Evolutionary conservation across 345 rosid species (phyloP).

Genomic region (Triadica sebifera): DNA sequence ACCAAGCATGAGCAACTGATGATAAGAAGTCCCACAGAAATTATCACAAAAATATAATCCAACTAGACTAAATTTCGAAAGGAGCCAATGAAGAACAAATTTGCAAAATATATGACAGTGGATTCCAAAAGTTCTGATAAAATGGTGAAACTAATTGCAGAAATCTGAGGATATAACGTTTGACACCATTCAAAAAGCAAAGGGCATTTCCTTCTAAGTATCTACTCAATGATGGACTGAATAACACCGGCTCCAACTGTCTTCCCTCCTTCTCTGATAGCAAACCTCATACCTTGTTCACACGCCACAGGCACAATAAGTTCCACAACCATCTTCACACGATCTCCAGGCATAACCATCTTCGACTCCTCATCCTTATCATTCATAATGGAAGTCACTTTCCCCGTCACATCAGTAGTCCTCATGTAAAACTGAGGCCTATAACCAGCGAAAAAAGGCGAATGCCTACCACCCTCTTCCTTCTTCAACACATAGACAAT

Average conservation of each 20-base stretch:
- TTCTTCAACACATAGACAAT: constrained; percentile 93
- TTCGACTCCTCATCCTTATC: constrained; percentile 92
- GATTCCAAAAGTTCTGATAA: constrained; percentile 23
- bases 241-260: constrained; percentile 96
- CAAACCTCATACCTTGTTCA: constrained; percentile 96
- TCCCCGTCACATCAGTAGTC: constrained; percentile 92
- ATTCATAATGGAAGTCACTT: constrained; percentile 69
- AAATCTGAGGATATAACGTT: constrained; percentile 26
- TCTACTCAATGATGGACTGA: constrained; percentile 58
- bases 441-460: constrained; percentile 82
- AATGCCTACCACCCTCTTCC: constrained; percentile 97
- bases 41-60: constrained; percentile 33
- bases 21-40: constrained; percentile 15
- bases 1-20: constrained; percentile 7
- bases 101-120: constrained; percentile 45
- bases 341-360: constrained; percentile 99
- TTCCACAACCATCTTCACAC: constrained; percentile 87
- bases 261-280: constrained; percentile 95
- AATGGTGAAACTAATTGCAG: constrained; percentile 38
- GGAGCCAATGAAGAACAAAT: constrained; percentile 33
- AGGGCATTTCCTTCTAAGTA: constrained; percentile 5
- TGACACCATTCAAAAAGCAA: constrained; percentile 25
- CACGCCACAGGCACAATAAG: constrained; percentile 91
- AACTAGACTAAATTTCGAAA: constrained; percentile 31
- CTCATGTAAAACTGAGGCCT: constrained; percentile 97